Percentiles rank a stretch among this genome's conserved stretches.
Conservation (phyloP, 129 eudicot species). For the Flaveria linearis region DNA sequence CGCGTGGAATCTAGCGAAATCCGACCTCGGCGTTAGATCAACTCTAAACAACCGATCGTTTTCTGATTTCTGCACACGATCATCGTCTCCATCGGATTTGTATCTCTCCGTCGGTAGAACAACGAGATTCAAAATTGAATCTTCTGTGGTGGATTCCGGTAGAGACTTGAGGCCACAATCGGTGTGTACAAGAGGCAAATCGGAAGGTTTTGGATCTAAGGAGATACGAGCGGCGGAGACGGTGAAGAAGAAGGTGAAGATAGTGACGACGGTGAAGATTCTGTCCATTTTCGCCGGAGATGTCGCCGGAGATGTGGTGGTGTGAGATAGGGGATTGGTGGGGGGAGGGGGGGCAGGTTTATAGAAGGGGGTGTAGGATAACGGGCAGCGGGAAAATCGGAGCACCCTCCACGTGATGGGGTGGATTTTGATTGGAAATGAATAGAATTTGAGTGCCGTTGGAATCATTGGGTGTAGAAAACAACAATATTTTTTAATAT, state of each 20-base stretch:
- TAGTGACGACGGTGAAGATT: not conserved
- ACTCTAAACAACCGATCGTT: not conserved
- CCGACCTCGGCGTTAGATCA: constrained; percentile 21
- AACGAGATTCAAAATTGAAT: constrained; percentile 4
- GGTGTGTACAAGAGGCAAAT: not conserved
- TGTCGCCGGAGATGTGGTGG: not conserved
- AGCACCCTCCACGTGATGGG: constrained; percentile 39
- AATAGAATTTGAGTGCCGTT: constrained; percentile 38
- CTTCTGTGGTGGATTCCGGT: constrained; percentile 9
- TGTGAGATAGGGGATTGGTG: constrained; percentile 13
- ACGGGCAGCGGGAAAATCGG: constrained; percentile 46
- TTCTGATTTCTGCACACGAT: not conserved
- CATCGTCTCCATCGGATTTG: not conserved
- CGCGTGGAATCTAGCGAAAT: constrained; percentile 33
- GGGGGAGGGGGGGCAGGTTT: not conserved
- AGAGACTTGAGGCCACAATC: not conserved
- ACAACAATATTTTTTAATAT: not conserved
- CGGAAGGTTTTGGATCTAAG: constrained; percentile 1
- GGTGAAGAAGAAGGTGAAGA: constrained; percentile 31
- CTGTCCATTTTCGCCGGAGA: not conserved
- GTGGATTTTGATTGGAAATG: constrained; percentile 13
- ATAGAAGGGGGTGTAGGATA: constrained; percentile 22
- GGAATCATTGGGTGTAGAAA: constrained; percentile 19
- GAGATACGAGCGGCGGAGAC: constrained; percentile 34
- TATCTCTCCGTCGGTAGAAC: constrained; percentile 13